These are phyloP conservation scores for Aspergillus aculeatinus DNA, from an alignment of 2,329 filamentous ascomycete species.

Conservation along the genomic window DNA sequence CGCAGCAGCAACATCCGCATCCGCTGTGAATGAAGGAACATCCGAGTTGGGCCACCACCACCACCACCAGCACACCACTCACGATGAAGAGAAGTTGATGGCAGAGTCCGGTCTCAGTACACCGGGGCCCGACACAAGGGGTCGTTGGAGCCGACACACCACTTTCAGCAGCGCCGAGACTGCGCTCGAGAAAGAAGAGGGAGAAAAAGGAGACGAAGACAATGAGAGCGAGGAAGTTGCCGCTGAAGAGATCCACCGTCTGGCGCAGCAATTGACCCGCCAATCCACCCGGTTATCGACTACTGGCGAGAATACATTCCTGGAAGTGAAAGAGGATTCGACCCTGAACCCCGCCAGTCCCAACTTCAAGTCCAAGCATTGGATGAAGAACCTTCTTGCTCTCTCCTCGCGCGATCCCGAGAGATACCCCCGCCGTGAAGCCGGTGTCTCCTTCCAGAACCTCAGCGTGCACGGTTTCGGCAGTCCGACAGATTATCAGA, in stretches of 20 bases:
- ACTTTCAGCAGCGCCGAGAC: slow-evolving; percentile 33
- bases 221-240: slow-evolving; percentile 25
- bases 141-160: slow-evolving; percentile 8
- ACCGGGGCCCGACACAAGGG: not conserved
- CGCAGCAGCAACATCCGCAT: slow-evolving; percentile 1
- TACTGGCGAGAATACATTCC: slow-evolving; percentile 35
- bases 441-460: slow-evolving; percentile 66
- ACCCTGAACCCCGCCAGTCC: slow-evolving; percentile 46
- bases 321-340: slow-evolving; percentile 33
- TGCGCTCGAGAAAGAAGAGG: slow-evolving; percentile 23
- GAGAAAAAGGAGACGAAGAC: slow-evolving; percentile 24
- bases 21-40: slow-evolving; percentile 6
- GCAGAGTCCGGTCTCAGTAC: not conserved
- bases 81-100: slow-evolving; percentile 9
- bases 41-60: not conserved
- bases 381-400: slow-evolving; percentile 49
- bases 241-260: slow-evolving; percentile 33
- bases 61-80: slow-evolving; percentile 7
- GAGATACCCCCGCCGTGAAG: slow-evolving; percentile 54
- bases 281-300: slow-evolving; percentile 34
- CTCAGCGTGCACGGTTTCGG: slow-evolving; percentile 69
- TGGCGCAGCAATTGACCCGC: slow-evolving; percentile 37
- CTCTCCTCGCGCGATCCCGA: slow-evolving; percentile 53
- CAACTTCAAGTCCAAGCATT: slow-evolving; percentile 48
- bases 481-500: slow-evolving; percentile 66